phyloP scores from a whole-genome alignment of 768 basidiomycete genomes.

The Naganishia antarctica region DNA sequence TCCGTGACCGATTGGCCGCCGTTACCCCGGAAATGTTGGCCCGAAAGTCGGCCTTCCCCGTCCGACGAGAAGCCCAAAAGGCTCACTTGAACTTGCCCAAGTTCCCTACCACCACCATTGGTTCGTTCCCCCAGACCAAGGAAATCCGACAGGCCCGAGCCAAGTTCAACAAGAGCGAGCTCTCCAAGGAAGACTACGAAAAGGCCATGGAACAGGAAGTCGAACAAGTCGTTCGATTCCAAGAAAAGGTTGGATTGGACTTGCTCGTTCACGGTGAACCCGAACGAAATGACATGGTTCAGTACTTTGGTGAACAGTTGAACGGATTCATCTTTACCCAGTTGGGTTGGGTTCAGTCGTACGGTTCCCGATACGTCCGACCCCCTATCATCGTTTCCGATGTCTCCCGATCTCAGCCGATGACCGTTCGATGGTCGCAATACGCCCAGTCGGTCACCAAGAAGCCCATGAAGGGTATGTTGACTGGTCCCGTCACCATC shows the following conservation, averaged over 20 bases:
- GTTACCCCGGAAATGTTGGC: slow-evolving; percentile 80
- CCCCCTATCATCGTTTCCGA: slow-evolving; percentile 98
- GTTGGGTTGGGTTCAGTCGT: slow-evolving; percentile 98
- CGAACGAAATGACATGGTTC: slow-evolving; percentile 99
- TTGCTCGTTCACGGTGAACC: slow-evolving; percentile 98
- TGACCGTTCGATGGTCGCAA: slow-evolving; percentile 94
- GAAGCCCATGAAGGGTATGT: slow-evolving; percentile 99
- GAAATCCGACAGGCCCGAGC: slow-evolving; percentile 97
- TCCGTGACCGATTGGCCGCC: slow-evolving; percentile 88
- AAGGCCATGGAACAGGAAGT: slow-evolving; percentile 98
- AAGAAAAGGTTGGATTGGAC: slow-evolving; percentile 93
- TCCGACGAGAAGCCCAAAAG: slow-evolving; percentile 81
- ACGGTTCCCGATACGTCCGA: slow-evolving; percentile 98
- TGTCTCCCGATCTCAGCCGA: slow-evolving; percentile 74
- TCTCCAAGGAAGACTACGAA: slow-evolving; percentile 82
- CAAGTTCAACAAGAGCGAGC: slow-evolving; percentile 84
- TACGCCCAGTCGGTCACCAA: slow-evolving; percentile 92
- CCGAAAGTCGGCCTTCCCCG: slow-evolving; percentile 81
- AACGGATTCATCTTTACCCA: slow-evolving; percentile 96
- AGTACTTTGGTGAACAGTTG: slow-evolving; percentile 97
- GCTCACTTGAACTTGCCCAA: slow-evolving; percentile 83
- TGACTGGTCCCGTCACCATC: slow-evolving; percentile 89
- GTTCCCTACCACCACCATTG: slow-evolving; percentile 98
- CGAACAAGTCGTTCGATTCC: slow-evolving; percentile 86
- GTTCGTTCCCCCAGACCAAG: slow-evolving; percentile 99